These are phyloP conservation scores for Reutealis trisperma DNA, from an alignment of 345 rosid species.

Conservation along the genomic window DNA sequence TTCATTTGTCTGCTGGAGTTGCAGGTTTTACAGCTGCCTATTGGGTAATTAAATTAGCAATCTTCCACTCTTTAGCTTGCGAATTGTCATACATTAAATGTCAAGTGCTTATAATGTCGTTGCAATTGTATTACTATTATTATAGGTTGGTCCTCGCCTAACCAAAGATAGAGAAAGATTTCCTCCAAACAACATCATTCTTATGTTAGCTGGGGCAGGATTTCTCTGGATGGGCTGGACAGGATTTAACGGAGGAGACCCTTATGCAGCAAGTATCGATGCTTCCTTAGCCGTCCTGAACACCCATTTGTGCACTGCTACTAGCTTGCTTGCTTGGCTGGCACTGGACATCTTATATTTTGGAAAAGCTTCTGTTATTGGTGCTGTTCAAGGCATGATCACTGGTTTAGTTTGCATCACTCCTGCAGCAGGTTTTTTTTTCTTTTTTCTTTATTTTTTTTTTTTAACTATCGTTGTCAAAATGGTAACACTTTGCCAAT, in stretches of 20 bases:
- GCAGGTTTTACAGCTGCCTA: constrained; percentile 51
- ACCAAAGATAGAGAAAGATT: constrained; percentile 49
- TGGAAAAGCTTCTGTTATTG: constrained; percentile 48
- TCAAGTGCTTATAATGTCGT: background rate
- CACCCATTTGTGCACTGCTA: constrained; percentile 52
- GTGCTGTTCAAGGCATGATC: constrained; percentile 61
- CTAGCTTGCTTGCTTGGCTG: constrained; percentile 52
- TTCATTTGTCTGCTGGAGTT: constrained; percentile 50
- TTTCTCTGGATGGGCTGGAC: constrained; percentile 62
- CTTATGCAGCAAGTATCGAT: constrained; percentile 32
- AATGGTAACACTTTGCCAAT: background rate
- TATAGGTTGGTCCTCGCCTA: constrained; percentile 49
- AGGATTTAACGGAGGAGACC: constrained; percentile 61
- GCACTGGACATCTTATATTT: constrained; percentile 38
- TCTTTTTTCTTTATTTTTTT: too few species aligned
- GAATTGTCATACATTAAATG: background rate
- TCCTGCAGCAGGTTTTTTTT: constrained; percentile 47
- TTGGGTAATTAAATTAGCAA: constrained; percentile 37
- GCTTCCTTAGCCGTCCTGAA: constrained; percentile 51
- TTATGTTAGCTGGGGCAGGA: constrained; percentile 55
- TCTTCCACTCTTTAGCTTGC: background rate
- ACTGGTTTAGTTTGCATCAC: constrained; percentile 59
- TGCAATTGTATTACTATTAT: background rate
- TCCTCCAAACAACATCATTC: constrained; percentile 52
- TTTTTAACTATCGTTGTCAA: too few species aligned